A percentile compares a stretch with the other conserved stretches of the same genome.
Conservation (phyloP, 768 basidiomycete genomes). For the Clathrus columnatus region DNA sequence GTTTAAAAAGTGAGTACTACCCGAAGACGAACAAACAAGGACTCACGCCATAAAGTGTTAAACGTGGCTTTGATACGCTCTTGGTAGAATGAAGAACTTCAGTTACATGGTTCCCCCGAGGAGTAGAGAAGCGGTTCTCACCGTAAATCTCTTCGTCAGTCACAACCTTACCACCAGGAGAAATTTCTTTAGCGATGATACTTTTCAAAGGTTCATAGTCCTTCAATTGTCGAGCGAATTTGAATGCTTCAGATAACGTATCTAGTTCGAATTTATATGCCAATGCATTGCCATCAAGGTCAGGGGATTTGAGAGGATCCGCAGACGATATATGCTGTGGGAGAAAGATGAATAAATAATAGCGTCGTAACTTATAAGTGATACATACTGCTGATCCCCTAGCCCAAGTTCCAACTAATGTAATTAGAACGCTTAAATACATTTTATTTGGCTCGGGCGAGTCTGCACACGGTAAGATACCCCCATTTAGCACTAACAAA, state of each 20-base stretch:
- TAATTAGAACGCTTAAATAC: slow-evolving; percentile 31
- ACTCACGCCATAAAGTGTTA: slow-evolving; percentile 19
- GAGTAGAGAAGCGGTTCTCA: slow-evolving; percentile 4
- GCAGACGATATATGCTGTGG: slow-evolving; percentile 18
- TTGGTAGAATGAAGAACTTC: slow-evolving; percentile 14
- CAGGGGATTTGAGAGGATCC: slow-evolving; percentile 27
- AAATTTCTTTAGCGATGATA: slow-evolving; percentile 24
- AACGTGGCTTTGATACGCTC: slow-evolving; percentile 19
- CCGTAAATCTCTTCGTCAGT: slow-evolving; percentile 28
- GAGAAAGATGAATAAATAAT: background rate
- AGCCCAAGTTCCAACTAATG: slow-evolving; percentile 36
- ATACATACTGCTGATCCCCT: slow-evolving; percentile 35
- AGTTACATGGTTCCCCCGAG: slow-evolving; percentile 11
- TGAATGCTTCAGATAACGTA: slow-evolving; percentile 27
- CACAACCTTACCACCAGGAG: slow-evolving; percentile 24
- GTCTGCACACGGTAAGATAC: background rate
- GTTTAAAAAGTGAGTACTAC: background rate
- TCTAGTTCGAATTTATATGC: slow-evolving; percentile 23
- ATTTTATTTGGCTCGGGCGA: slow-evolving; percentile 28
- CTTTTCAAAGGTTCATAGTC: slow-evolving; percentile 24
- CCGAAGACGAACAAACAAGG: background rate
- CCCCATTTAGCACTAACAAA: background rate
- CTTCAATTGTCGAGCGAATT: slow-evolving; percentile 20
- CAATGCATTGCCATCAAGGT: slow-evolving; percentile 35
- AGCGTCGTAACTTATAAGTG: background rate